phyloP scores from a whole-genome alignment of 1,284 basidiomycete genomes.

The Leccinum ponderosum region DNA sequence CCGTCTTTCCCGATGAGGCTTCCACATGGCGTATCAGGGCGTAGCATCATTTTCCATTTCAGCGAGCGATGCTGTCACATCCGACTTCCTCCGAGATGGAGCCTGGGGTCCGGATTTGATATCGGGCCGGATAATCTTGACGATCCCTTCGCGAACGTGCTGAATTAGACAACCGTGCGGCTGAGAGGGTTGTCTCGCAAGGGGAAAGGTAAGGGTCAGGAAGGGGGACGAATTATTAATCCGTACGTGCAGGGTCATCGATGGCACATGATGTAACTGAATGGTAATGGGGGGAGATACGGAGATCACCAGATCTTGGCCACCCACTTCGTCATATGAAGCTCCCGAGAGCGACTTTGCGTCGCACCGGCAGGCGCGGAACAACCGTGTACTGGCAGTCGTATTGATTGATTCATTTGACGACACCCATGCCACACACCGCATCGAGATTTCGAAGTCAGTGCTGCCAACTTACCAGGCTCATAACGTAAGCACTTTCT shows the following conservation, averaged over 20 bases:
- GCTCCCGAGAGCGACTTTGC: slow-evolving; percentile 12
- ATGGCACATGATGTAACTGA: slow-evolving; percentile 19
- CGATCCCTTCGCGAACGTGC: slow-evolving; percentile 35
- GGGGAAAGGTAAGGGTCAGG: slow-evolving; percentile 6
- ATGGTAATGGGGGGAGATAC: slow-evolving; percentile 13
- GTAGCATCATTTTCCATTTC: slow-evolving; percentile 18
- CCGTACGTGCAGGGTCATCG: slow-evolving; percentile 21
- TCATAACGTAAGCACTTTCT: neutral
- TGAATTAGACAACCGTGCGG: slow-evolving; percentile 18
- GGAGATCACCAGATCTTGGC: slow-evolving; percentile 23
- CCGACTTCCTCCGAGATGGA: slow-evolving; percentile 31
- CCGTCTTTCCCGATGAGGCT: slow-evolving; percentile 9
- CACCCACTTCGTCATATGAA: slow-evolving; percentile 9
- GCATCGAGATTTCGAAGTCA: slow-evolving; percentile 23
- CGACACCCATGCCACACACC: neutral
- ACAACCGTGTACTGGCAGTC: slow-evolving; percentile 15
- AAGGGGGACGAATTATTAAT: slow-evolving; percentile 23
- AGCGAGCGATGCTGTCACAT: slow-evolving; percentile 20
- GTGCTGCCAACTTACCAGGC: neutral
- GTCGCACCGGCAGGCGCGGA: slow-evolving; percentile 29
- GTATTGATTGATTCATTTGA: slow-evolving; percentile 24
- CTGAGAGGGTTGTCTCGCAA: slow-evolving; percentile 19
- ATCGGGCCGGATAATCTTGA: slow-evolving; percentile 36
- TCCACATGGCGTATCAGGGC: slow-evolving; percentile 31
- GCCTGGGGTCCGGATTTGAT: slow-evolving; percentile 7